phyloP scores from a whole-genome alignment of 768 basidiomycete species.

The Galerina sulciceps region DNA sequence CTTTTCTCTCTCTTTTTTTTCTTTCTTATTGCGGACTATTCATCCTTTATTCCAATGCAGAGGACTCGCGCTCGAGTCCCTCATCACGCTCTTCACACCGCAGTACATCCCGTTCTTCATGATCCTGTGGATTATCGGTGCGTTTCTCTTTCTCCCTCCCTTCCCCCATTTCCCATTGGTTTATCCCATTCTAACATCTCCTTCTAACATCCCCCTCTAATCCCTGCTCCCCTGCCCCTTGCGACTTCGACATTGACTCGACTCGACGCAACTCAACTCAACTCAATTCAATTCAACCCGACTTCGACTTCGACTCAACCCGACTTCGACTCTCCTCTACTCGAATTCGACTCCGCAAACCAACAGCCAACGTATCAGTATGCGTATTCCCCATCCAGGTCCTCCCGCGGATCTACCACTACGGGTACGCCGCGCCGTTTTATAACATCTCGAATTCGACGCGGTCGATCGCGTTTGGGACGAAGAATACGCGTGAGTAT shows the following conservation, averaged over 20 bases:
- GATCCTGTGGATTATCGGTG: conserved; percentile 71
- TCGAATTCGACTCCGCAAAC: no score
- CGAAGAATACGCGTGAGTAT: conserved; percentile 59
- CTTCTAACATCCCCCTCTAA: no score
- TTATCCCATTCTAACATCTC: background rate
- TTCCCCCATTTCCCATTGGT: background rate
- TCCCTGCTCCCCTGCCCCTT: no score
- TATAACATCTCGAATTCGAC: conserved; percentile 69
- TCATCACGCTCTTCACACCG: conserved; percentile 62
- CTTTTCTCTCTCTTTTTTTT: background rate
- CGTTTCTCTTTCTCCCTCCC: conserved; percentile 12
- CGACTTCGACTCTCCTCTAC: no score
- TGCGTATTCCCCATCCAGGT: conserved; percentile 60
- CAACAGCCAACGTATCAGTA: conserved; percentile 65
- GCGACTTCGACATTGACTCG: no score
- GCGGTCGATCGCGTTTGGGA: conserved; percentile 67
- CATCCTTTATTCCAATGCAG: no score
- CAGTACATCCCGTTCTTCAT: conserved; percentile 68
- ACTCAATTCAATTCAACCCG: no score
- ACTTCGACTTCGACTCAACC: no score
- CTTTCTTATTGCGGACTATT: no score
- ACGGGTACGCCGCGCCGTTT: conserved; percentile 74
- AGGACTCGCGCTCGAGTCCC: conserved; percentile 65
- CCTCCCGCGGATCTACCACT: conserved; percentile 60
- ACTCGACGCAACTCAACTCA: no score